Conservation (phyloP, 2,329 filamentous ascomycete genomes). For the Fusarium keratoplasticum region DNA sequence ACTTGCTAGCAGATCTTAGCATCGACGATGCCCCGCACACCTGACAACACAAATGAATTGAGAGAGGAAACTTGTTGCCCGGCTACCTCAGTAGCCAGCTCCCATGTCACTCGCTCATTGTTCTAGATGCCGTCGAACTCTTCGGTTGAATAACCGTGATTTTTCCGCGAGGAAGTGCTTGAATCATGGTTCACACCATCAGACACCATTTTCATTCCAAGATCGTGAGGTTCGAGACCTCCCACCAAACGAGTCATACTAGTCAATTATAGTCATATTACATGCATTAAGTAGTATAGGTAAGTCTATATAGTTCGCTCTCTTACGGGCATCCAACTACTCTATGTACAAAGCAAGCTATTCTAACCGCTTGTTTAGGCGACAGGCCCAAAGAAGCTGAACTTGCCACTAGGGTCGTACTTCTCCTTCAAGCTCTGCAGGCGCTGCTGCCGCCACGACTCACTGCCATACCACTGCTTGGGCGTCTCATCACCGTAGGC, state of each 20-base stretch:
- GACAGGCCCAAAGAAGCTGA: slow-evolving; percentile 58
- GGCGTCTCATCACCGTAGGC: slow-evolving; percentile 60
- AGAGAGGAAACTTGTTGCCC: neutral
- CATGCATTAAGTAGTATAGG: neutral
- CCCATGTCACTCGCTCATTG: neutral
- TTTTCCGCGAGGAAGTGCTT: neutral
- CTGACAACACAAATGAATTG: neutral
- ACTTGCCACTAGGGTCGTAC: slow-evolving; percentile 60
- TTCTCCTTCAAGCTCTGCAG: slow-evolving; percentile 59
- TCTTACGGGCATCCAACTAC: neutral
- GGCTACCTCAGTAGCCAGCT: neutral
- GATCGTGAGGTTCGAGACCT: neutral
- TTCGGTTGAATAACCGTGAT: neutral
- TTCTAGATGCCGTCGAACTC: neutral
- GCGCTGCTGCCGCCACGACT: slow-evolving; percentile 59
- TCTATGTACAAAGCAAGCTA: neutral
- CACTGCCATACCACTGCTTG: slow-evolving; percentile 59
- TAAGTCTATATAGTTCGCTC: neutral
- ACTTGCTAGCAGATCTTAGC: neutral
- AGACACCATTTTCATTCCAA: neutral
- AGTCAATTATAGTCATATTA: neutral
- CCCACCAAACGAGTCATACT: neutral
- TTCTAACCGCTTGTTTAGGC: slow-evolving; percentile 12
- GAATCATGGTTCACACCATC: neutral
- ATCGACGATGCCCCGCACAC: neutral